Evolutionary conservation across 805 yeast species (phyloP).

Genomic region (Torulaspora gathmanii): DNA sequence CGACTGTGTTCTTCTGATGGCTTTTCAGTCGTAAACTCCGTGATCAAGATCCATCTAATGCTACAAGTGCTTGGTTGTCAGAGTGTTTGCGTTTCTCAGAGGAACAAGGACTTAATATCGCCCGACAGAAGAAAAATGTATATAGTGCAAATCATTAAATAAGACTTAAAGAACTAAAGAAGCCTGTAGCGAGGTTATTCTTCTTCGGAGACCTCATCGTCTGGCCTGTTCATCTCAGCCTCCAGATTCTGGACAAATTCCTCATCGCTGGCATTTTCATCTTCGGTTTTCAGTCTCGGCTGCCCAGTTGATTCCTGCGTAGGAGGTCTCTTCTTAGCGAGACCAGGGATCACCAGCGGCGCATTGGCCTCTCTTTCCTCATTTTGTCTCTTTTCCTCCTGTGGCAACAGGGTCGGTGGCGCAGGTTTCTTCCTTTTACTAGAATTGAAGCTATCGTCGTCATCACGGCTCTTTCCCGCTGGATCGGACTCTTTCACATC

Average conservation of each 20-base stretch:
- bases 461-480: constrained; percentile 1
- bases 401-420: constrained; percentile 33
- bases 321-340: constrained; percentile 16
- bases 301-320: background rate
- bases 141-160: constrained; percentile 1
- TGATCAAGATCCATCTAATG: background rate
- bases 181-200: constrained; percentile 13
- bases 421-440: constrained; percentile 26
- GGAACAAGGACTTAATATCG: background rate
- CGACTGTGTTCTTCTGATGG: background rate
- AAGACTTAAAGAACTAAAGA: constrained; percentile 1
- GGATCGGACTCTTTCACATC: constrained; percentile 15
- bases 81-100: background rate
- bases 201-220: constrained; percentile 33
- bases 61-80: background rate
- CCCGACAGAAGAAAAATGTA: background rate
- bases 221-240: constrained; percentile 32
- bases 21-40: background rate
- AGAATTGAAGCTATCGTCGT: constrained; percentile 6
- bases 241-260: constrained; percentile 35
- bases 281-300: constrained; percentile 5
- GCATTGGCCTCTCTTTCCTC: constrained; percentile 34
- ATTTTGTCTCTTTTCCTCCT: constrained; percentile 31
- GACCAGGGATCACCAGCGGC: constrained; percentile 31
- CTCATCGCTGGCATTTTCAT: constrained; percentile 32